These are phyloP conservation scores for Musa schizocarpa DNA, from an alignment of 176 grass and related monocot species.

Conservation along the genomic window DNA sequence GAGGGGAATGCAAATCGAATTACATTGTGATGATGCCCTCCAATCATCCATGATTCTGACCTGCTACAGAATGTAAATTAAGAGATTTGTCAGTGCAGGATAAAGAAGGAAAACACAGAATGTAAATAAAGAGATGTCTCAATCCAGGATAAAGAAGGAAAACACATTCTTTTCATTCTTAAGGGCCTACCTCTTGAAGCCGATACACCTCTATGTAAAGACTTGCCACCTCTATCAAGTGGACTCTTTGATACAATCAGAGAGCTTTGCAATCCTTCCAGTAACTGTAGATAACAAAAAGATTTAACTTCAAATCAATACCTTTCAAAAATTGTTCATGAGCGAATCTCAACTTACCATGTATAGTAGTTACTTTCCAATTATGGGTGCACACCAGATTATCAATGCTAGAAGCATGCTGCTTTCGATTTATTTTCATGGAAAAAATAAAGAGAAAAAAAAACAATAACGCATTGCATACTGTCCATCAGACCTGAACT, in stretches of 20 bases:
- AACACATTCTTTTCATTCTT: background rate
- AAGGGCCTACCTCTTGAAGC: constrained; percentile 50
- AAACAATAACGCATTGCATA: too few relatives aligned
- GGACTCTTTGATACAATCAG: constrained; percentile 63
- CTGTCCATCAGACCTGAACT: too few relatives aligned
- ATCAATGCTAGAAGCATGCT: too few relatives aligned
- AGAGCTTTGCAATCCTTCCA: constrained; percentile 92
- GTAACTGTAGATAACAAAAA: constrained; percentile 35
- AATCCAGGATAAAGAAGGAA: constrained; percentile 8
- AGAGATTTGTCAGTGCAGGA: background rate
- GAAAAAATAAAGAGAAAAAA: too few relatives aligned
- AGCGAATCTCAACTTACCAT: background rate
- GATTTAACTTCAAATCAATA: background rate
- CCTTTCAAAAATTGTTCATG: background rate
- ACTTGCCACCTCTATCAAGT: constrained; percentile 53
- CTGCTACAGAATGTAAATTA: constrained; percentile 12
- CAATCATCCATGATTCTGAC: background rate
- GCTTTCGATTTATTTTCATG: too few relatives aligned
- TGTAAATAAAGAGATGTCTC: constrained; percentile 4
- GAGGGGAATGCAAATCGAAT: background rate
- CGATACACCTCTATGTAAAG: constrained; percentile 31
- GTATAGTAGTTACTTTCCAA: too few relatives aligned
- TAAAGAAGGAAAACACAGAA: too few relatives aligned
- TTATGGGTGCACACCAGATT: too few relatives aligned
- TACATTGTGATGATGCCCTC: background rate